Conservation (phyloP, 2,329 filamentous ascomycete species). For the Calonectria pauciramosa region DNA sequence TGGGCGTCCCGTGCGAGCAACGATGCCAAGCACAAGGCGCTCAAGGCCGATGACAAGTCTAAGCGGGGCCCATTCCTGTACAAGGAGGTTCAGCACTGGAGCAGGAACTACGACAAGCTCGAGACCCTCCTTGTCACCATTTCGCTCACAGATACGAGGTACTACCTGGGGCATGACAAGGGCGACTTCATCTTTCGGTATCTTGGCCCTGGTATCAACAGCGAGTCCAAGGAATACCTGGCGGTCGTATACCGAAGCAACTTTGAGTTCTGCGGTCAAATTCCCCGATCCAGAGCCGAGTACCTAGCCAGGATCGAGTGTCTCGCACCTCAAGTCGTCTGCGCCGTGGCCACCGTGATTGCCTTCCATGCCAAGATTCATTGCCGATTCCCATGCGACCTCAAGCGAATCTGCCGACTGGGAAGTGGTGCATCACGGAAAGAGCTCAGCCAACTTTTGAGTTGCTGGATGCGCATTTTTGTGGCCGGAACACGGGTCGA, state of each 20-base stretch:
- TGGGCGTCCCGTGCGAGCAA: not conserved
- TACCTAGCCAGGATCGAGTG: conserved; percentile 33
- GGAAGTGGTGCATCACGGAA: not conserved
- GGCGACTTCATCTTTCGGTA: conserved; percentile 49
- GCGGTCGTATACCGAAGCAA: not conserved
- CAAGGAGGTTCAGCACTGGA: not conserved
- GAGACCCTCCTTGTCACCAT: not conserved
- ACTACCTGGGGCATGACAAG: conserved; percentile 42
- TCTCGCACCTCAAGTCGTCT: conserved; percentile 27
- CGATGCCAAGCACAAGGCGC: not conserved
- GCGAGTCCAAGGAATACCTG: not conserved
- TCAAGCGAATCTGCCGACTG: not conserved
- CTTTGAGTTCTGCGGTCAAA: conserved; percentile 38
- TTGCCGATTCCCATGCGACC: not conserved
- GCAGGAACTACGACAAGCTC: not conserved
- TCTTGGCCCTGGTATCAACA: not conserved
- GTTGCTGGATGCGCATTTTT: not conserved
- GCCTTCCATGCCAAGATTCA: conserved; percentile 5
- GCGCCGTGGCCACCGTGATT: conserved; percentile 33
- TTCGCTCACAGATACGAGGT: conserved; percentile 20
- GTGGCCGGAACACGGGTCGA: not conserved
- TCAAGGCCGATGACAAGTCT: not conserved
- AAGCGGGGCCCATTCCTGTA: not conserved
- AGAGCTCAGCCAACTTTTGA: not conserved
- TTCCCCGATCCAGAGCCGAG: conserved; percentile 37